Base-by-base conservation (phyloP, 257 asterid species). In the Buddleja alternifolia region DNA sequence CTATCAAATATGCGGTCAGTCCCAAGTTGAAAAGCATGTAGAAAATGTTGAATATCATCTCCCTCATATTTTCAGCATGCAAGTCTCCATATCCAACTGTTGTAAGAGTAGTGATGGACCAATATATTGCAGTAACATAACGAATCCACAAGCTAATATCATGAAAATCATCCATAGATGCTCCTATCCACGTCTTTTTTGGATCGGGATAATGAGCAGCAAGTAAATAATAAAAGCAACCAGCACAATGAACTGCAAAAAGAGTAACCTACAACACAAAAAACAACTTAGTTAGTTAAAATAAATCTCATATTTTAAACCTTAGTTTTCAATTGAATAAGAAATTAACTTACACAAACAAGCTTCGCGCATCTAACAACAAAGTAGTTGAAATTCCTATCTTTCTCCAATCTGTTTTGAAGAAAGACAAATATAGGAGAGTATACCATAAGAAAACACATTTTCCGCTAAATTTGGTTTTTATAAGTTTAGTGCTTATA, bases 11-110 rank as follows among this genome's bases (percentile, higher is more conserved):
- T 23, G 99, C 93, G 4, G 97, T 89, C 46, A 94, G 72, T 25
- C 97, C 99, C 67, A 94, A 77, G 83, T 91, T 91, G 70, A 94
- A 94, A 2, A 94, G 92, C 99, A 94, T 94, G 89, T 94, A 91
- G 61, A 86, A 86, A 11, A 86, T 84, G 69, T 82, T 75, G 21
- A 94, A 94, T 55, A 89, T 71, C 97, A 94, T 94, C 74, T 94
- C 99, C 74, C 95, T 74, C 0, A 77, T 87, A 70, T 94, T 94
- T 79, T 75, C 90, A 19, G 99, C 84, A 74, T 91, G 98, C 65
- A 94, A 79, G 82, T 94, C 99, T 45, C 99, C 99, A 73, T 94
- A 94, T 25, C 99, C 99, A 32, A 86, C 95, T 0, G 99, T 94
- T 8, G 99, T 89, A 14, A 94, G 88, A 37, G 99, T 94, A 6